A percentile compares a stretch with the other conserved stretches of the same genome.
Conservation (phyloP, 805 yeast species). For the Pichia thaimueangensis region DNA sequence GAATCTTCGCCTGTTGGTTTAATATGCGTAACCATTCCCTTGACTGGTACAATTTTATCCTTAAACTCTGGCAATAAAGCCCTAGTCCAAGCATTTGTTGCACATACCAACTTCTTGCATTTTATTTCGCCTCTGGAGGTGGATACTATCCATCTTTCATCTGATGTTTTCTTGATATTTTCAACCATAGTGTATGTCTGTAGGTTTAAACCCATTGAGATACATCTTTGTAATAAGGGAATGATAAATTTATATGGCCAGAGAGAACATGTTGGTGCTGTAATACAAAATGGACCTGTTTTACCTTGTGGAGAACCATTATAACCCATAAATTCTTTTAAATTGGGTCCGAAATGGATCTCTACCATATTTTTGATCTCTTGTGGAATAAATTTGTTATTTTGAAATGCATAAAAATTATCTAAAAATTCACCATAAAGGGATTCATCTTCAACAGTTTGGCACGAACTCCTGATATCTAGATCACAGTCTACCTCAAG, state of each 20-base stretch:
- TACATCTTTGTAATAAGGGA: conserved; percentile 28
- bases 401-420: conserved; percentile 21
- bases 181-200: conserved; percentile 35
- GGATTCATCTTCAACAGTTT: conserved; percentile 25
- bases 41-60: conserved; percentile 29
- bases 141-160: conserved; percentile 26
- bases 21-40: conserved; percentile 30
- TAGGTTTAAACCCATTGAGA: conserved; percentile 33
- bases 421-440: conserved; percentile 12
- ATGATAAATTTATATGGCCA: conserved; percentile 41
- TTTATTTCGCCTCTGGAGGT: conserved; percentile 21
- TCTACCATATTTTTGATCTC: conserved; percentile 25
- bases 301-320: conserved; percentile 26
- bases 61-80: conserved; percentile 20
- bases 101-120: conserved; percentile 31
- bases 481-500: conserved; percentile 34
- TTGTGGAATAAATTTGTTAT: conserved; percentile 27
- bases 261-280: conserved; percentile 37
- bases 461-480: conserved; percentile 30
- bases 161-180: conserved; percentile 16
- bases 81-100: conserved; percentile 29
- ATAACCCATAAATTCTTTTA: too few species aligned
- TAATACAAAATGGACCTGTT: conserved; percentile 26
- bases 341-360: conserved; percentile 28
- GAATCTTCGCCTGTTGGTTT: conserved; percentile 3